These are phyloP conservation scores for Phylloporus arenicola DNA, from an alignment of 768 basidiomycete genomes.

Conservation along the genomic window DNA sequence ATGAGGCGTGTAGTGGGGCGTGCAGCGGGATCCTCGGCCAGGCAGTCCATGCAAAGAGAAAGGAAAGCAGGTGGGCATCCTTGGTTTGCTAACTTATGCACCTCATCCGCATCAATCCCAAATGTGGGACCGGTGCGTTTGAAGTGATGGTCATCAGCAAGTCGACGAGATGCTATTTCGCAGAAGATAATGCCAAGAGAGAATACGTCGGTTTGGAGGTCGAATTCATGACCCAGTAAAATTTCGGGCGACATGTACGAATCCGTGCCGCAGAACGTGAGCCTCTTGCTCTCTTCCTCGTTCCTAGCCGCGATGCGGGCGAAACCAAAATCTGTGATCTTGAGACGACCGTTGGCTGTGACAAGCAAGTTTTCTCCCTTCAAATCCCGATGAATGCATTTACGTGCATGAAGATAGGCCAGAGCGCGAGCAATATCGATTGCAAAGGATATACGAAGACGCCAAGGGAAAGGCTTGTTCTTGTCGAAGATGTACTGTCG, in stretches of 20 bases:
- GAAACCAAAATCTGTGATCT: constrained; percentile 99
- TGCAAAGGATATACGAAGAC: constrained; percentile 89
- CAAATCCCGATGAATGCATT: constrained; percentile 84
- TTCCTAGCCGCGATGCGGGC: constrained; percentile 91
- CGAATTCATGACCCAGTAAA: constrained; percentile 84
- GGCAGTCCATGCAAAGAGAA: constrained; percentile 73
- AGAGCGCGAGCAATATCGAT: constrained; percentile 91
- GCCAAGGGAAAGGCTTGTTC: constrained; percentile 83
- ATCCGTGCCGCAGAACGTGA: constrained; percentile 86
- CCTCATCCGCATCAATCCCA: constrained; percentile 70
- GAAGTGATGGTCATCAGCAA: constrained; percentile 80
- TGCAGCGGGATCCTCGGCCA: constrained; percentile 52
- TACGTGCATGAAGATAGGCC: constrained; percentile 95
- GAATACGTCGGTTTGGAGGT: constrained; percentile 91
- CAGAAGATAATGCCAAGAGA: constrained; percentile 91
- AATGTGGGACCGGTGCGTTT: constrained; percentile 78
- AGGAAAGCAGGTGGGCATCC: constrained; percentile 80
- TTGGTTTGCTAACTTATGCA: constrained; percentile 56
- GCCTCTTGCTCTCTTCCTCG: constrained; percentile 79
- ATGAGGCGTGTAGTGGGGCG: constrained; percentile 78
- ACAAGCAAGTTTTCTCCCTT: constrained; percentile 98
- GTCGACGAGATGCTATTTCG: constrained; percentile 76
- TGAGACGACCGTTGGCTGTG: constrained; percentile 88
- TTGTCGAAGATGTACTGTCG: constrained; percentile 88
- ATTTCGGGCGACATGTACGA: constrained; percentile 99